Base-by-base conservation (phyloP, 352 stramenopile genomes). In the Pythium aquatile region DNA sequence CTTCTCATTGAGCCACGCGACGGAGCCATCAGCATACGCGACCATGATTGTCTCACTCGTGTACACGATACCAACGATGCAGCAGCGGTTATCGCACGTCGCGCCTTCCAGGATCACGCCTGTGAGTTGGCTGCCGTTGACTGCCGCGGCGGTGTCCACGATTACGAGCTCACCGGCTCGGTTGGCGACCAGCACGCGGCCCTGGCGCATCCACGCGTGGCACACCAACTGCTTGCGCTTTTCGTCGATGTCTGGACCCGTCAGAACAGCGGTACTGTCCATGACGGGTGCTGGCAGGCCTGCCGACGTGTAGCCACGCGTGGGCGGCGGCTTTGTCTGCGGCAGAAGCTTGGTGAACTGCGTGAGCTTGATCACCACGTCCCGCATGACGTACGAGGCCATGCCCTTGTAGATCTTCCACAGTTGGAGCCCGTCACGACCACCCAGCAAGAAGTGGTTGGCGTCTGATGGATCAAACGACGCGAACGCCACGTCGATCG, bases 401-500 rank as follows among this genome's bases (percentile, higher is more conserved):
- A 58, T 68, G 44, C 64, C 57, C 28, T 69, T 71, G 72, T 85
- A 91, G 32, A 90, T 64, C 63, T 87, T 90, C 79, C 77, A 95
- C 59, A 93, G 61, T 26, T 85, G 71, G 9, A 95, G 69, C 5
- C 81, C 80, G 33, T 83, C 78, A 39, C 79, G 74, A 3, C 81
- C 81, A 24, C 82, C 87, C 0, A 93, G 55, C 5, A 94, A 51
- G 11, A 94, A 80, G n/a, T 79, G 72, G 33, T 91, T 73, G 1
- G 69, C 20, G 48, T 85, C 87, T 16, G 62, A 61, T 42, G 85
- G 85, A 58, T 92, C 77, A 42, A 94, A 94, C n/a, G 85, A 90
- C 35, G 81, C 68, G 40, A 92, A 91, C 9, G 59, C 35, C 16
- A 73, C 61, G 52, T 77, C 66, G 14, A 75, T 65, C 4, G 58